These are phyloP conservation scores for Podaxis mareebaensis DNA, from an alignment of 768 basidiomycete genomes.

Conservation along the genomic window DNA sequence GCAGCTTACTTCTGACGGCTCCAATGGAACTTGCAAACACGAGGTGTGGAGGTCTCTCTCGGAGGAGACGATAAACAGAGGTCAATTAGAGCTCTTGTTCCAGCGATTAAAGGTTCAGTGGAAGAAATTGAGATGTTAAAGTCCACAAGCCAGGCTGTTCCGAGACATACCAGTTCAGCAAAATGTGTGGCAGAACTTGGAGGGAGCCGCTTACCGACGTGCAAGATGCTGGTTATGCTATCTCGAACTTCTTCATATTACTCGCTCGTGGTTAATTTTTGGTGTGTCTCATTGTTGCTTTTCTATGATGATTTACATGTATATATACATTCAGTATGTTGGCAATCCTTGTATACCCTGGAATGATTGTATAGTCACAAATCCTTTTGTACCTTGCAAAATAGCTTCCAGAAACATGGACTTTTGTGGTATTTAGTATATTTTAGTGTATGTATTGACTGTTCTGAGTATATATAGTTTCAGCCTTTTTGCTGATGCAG, in stretches of 20 bases:
- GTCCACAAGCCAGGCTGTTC: slow-evolving; percentile 44
- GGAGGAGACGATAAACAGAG: slow-evolving; percentile 33
- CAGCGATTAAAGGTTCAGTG: slow-evolving; percentile 42
- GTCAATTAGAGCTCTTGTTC: slow-evolving; percentile 40
- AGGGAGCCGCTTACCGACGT: slow-evolving; percentile 26
- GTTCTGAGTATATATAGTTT: no score
- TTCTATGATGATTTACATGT: no score
- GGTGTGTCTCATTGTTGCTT: no score
- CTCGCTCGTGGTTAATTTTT: not conserved
- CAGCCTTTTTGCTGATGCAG: no score
- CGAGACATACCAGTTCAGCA: not conserved
- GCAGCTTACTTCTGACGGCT: slow-evolving; percentile 23
- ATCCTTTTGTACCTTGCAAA: no score
- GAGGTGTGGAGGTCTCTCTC: slow-evolving; percentile 29
- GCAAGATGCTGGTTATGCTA: slow-evolving; percentile 37
- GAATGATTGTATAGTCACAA: no score
- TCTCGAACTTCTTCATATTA: slow-evolving; percentile 32
- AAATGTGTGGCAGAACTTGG: not conserved
- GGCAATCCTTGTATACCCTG: no score
- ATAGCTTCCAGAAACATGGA: no score
- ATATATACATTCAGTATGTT: no score
- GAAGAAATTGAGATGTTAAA: slow-evolving; percentile 45
- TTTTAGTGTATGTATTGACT: no score
- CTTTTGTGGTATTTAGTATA: no score
- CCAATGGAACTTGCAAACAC: slow-evolving; percentile 40